Percentiles rank a stretch among this genome's conserved stretches.
phyloP scores from a whole-genome alignment of 129 eudicot genomes.

The Artemisia argyi region DNA sequence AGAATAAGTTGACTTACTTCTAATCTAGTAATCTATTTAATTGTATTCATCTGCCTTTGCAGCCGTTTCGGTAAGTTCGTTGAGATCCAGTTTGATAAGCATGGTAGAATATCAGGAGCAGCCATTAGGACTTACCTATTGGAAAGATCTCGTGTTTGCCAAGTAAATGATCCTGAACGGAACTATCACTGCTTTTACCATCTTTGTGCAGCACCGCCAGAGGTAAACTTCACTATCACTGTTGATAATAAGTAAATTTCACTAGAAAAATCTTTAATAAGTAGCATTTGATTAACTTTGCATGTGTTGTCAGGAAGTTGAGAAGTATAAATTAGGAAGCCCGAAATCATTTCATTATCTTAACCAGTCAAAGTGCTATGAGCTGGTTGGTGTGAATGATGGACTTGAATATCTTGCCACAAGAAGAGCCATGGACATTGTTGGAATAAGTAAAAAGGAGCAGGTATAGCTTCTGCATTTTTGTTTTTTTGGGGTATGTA shows the following conservation, averaged over 20 bases:
- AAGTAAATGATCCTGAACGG: slow-evolving; percentile 87
- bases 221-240: slow-evolving; percentile 38
- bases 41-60: neutral
- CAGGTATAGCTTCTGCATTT: slow-evolving; percentile 49
- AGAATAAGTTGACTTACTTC: neutral
- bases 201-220: slow-evolving; percentile 98
- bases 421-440: slow-evolving; percentile 97
- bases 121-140: slow-evolving; percentile 97
- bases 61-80: slow-evolving; percentile 99
- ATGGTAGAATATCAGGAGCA: slow-evolving; percentile 99
- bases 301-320: slow-evolving; percentile 65
- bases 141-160: slow-evolving; percentile 99
- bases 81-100: slow-evolving; percentile 97
- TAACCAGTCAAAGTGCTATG: slow-evolving; percentile 96
- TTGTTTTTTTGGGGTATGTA: neutral
- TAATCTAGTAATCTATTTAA: neutral
- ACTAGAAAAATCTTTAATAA: neutral
- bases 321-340: slow-evolving; percentile 78
- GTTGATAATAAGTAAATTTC: neutral
- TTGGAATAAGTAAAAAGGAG: slow-evolving; percentile 87
- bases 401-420: slow-evolving; percentile 92
- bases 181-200: slow-evolving; percentile 99
- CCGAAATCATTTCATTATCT: slow-evolving; percentile 95
- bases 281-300: slow-evolving; percentile 12
- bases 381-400: slow-evolving; percentile 83